Base-by-base conservation (phyloP, 1,284 basidiomycete species). In the Phenoliferia sp. region DNA sequence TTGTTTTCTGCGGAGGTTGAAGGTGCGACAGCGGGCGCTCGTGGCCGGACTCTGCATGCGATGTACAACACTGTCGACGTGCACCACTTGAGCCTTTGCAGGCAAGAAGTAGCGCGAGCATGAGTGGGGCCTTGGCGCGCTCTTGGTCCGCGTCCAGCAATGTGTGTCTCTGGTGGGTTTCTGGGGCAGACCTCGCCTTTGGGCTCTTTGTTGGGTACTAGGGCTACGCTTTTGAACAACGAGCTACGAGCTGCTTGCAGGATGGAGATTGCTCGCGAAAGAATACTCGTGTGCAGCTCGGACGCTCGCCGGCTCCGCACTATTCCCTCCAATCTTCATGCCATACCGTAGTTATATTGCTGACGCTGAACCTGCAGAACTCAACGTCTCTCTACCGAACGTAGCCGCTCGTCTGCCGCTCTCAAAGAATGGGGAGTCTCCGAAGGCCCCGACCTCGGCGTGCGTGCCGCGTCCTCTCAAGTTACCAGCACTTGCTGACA, bases 381-480 rank as follows among this genome's bases (percentile, higher is more conserved):
- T 6, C 67, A 67, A 22, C 64, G 64, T 15, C 61, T 73, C 2
- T 64, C 74, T 3, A 44, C 34, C 3, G 76, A 77, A 19, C 63
- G 69, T 7, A 72, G 68, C 36, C 75, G 71, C 59, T 65, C 76
- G 17, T 64, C 70, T 7, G 52, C 62, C 4, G 73, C 74, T 0
- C 61, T 78, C 32, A 67, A 71, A 33, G 75, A 76, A 48, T 78
- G 76, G 76, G 76, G 73, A 15, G 35, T 68, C 17, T 59, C 62
- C 3, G 76, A 78, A 62, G 77, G 77, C 1, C 69, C 73, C 22
- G 77, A 78, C 36, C 59, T 78, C 3, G 73, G 64, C 7, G 75
- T 75, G 34, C 67, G 73, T 59, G 6, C 3, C 31, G 1, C 0
- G n/a, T 4, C 35, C 3, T 32, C 36, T 19, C 26, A 29, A 16